Evolutionary conservation across 768 basidiomycete species (phyloP), one percentile per base, ranked within the genome.

Genomic region (Pulveroboletus sp.): DNA sequence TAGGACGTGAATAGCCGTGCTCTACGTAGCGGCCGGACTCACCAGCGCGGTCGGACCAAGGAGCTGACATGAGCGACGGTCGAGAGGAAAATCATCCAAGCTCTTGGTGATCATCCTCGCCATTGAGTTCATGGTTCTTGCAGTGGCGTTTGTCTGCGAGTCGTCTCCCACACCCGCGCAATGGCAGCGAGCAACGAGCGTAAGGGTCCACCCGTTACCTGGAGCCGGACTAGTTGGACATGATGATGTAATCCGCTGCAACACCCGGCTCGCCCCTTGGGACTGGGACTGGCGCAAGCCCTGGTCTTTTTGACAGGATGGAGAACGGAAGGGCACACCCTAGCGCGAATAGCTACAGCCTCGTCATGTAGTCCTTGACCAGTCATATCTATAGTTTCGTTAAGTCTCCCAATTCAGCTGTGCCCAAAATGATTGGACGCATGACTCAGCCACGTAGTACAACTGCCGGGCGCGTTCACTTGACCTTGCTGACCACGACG

Each of bases 31-130:
- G 30, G 30, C 27, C 18, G 6, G 33, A 57, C 76, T 56, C 55
- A 70, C 69, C 59, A 78, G 68, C 8, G 74, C 77, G 31, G 76
- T 75, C 0, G 74, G 75, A 11, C 79, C 76, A 36, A 79, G 64
- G 7, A 77, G 71, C 50, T 64, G 63, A 63, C 75, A 80, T 55
- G 67, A 65, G 30, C 60, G 70, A 50, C 68, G 68, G 61, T 79
- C 76, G 41, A 78, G 63, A 3, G 73, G 69, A 0, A 68, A 57
- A 18, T 72, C 67, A 10, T 35, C 47, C 42, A 65, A 35, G 45
- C 32, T 44, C 24, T 46, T 39, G 6, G 42, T 17, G 21, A 60
- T 46, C 2, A 50, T 8, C 17, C 52, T 39, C 24, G 51, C 31
- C 14, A 60, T 41, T 9, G 58, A 50, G 21, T 41, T n/a, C 58